A percentile compares a stretch with the other conserved stretches of the same genome.
Evolutionary conservation across 192 early-diverging fungal genomes (phyloP).

Genomic region (Backusella luteola): DNA sequence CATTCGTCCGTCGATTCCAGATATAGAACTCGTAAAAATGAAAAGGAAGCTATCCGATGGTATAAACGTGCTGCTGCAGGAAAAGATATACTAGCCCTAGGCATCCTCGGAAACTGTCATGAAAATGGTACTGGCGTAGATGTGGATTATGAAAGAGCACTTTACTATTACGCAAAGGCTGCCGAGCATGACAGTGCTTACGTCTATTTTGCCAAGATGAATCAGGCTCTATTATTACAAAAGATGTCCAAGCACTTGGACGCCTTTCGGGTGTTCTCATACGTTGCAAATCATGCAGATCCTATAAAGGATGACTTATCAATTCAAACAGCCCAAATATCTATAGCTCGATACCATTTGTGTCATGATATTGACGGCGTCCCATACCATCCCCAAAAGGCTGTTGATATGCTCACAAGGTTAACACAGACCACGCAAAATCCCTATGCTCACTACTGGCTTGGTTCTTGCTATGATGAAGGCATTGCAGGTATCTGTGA

Average conservation of each 20-base stretch:
- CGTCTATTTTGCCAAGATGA: conserved; percentile 16
- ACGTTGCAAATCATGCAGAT: not conserved
- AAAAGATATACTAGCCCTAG: conserved; percentile 30
- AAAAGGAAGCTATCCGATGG: conserved; percentile 33
- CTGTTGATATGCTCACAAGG: conserved; percentile 15
- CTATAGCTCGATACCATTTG: conserved; percentile 35
- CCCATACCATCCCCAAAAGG: conserved; percentile 13
- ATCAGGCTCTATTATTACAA: conserved; percentile 31
- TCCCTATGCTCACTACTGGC: conserved; percentile 31
- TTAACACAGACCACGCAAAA: conserved; percentile 12
- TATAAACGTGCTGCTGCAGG: conserved; percentile 38
- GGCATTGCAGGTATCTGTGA: conserved; percentile 24
- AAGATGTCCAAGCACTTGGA: conserved; percentile 23
- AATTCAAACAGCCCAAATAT: conserved; percentile 21
- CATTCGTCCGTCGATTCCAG: not conserved
- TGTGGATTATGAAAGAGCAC: conserved; percentile 21
- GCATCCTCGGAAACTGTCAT: conserved; percentile 36
- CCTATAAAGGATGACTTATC: not conserved
- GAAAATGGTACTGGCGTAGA: conserved; percentile 36
- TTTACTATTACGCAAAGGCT: conserved; percentile 35
- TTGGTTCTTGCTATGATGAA: conserved; percentile 38
- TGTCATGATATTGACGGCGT: conserved; percentile 23
- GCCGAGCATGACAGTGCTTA: conserved; percentile 21
- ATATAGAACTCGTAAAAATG: conserved; percentile 18
- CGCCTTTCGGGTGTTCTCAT: conserved; percentile 26